Evolutionary conservation across 148 eudicot species (phyloP), one percentile per base, ranked within the genome.

Genomic region (Silene conica): DNA sequence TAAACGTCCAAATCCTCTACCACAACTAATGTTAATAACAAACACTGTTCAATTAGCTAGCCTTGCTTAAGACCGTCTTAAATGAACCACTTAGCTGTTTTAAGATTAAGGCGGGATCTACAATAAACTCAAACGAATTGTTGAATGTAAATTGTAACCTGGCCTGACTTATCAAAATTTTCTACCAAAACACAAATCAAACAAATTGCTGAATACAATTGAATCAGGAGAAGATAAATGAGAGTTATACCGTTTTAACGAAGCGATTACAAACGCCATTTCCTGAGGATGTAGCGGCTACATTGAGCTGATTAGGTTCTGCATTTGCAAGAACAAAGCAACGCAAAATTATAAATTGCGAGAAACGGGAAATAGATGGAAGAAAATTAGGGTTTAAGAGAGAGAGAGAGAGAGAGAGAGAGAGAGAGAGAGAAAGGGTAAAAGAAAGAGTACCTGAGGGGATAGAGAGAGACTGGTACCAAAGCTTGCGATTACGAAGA

Each of bases 181-280:
- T 31, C 34, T 2, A 31, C 34, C 34, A 31, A 31, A 31, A 31
- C 34, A 31, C 34, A 31, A 31, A 2, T 31, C 34, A 31, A 2
- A 31, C 28, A 31, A 31, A 31, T 31, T 31, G 4, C 34, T 31
- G n/a, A 31, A 5, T 31, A 31, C 34, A 31, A 31, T 2, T 31
- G 5, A 31, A 31, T 31, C 34, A 31, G 4, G 4, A 31, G 2
- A 38, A 38, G 43, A 38, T 6, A 38, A 5, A 38, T 38, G 43
- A 50, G 55, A 50, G 9, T 12, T 13, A 50, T 82, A 93, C 98
- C 76, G 97, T 91, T 28, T 81, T 81, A 34, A 89, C 60, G 75
- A 93, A 93, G 56, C 89, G 98, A 81, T 88, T 86, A 88, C 98
- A 93, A 52, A 89, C 73, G 19, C 91, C 90, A 55, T 73, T 82